Evolutionary conservation across 176 grass and related monocot species (phyloP).

Genomic region (Phoenix roebelenii): DNA sequence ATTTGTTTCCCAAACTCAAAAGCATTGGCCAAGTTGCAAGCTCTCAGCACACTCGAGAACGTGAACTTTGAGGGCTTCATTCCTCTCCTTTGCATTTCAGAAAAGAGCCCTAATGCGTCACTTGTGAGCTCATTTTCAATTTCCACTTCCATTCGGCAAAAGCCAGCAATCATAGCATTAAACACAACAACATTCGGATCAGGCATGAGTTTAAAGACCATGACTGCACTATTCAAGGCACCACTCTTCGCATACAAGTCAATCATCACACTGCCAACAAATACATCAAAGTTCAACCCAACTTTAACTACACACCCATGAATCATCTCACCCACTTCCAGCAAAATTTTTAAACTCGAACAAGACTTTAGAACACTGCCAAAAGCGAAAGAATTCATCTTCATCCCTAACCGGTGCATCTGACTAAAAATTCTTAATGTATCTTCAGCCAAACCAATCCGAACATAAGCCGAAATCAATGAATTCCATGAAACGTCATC

Average conservation of each 20-base stretch:
- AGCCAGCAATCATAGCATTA: slow-evolving; percentile 62
- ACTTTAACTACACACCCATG: slow-evolving; percentile 58
- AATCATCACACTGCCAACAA: slow-evolving; percentile 43
- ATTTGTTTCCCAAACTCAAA: slow-evolving; percentile 60
- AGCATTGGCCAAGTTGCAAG: slow-evolving; percentile 29
- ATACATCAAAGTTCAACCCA: slow-evolving; percentile 37
- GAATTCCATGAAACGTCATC: slow-evolving; percentile 71
- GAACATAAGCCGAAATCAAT: slow-evolving; percentile 39
- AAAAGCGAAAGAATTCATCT: slow-evolving; percentile 58
- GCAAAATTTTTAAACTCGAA: neutral
- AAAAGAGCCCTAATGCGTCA: slow-evolving; percentile 34
- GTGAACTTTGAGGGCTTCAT: slow-evolving; percentile 63
- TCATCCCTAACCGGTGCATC: slow-evolving; percentile 25
- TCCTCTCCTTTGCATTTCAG: slow-evolving; percentile 40
- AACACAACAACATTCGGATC: slow-evolving; percentile 63
- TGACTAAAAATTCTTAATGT: slow-evolving; percentile 29
- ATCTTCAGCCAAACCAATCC: slow-evolving; percentile 12
- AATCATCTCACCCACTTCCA: slow-evolving; percentile 26
- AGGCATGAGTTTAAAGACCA: slow-evolving; percentile 34
- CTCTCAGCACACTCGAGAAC: slow-evolving; percentile 41
- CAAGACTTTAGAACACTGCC: slow-evolving; percentile 61
- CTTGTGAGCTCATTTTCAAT: slow-evolving; percentile 12
- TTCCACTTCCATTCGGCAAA: slow-evolving; percentile 28
- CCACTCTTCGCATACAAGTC: slow-evolving; percentile 54
- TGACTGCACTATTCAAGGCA: slow-evolving; percentile 26